phyloP scores from a whole-genome alignment of 495 filamentous ascomycete species.

The Penicillium nucicola region DNA sequence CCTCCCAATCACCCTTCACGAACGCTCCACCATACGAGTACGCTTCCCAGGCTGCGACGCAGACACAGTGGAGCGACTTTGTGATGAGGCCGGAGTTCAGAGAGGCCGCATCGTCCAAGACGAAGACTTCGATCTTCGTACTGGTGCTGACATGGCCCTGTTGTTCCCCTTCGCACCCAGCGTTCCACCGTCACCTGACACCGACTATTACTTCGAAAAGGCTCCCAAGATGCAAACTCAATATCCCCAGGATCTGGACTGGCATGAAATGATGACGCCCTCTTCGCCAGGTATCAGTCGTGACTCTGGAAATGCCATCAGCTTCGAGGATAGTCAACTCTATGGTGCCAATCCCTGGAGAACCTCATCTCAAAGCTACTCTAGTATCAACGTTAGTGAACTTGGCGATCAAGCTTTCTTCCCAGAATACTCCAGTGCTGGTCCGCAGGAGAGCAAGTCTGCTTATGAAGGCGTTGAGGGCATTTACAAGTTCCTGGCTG shows the following conservation, averaged over 20 bases:
- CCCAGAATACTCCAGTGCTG: conserved; percentile 30
- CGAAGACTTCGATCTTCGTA: conserved; percentile 59
- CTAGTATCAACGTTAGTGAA: conserved; percentile 52
- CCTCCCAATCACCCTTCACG: conserved; percentile 70
- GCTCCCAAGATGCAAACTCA: conserved; percentile 20
- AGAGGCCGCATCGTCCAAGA: conserved; percentile 79
- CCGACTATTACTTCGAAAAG: conserved; percentile 32
- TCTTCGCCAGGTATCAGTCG: conserved; percentile 21
- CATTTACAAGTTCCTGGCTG: conserved; percentile 81
- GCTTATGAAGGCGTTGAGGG: conserved; percentile 81
- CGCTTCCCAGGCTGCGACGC: conserved; percentile 90
- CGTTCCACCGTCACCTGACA: conserved; percentile 28
- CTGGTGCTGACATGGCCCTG: conserved; percentile 68
- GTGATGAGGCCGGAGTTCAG: conserved; percentile 78
- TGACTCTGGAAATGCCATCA: conserved; percentile 28
- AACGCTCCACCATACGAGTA: conserved; percentile 63
- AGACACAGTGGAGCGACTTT: conserved; percentile 76
- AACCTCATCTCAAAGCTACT: conserved; percentile 43
- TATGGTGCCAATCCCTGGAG: conserved; percentile 50
- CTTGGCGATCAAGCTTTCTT: conserved; percentile 45
- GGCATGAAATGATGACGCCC: conserved; percentile 55
- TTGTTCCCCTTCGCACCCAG: conserved; percentile 84
- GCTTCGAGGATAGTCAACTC: conserved; percentile 47
- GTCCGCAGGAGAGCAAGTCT: conserved; percentile 38
- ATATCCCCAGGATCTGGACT: conserved; percentile 42